Evolutionary conservation across 805 yeast species (phyloP), one percentile per base, ranked within the genome.

Genomic region (Lipomyces starkeyi): DNA sequence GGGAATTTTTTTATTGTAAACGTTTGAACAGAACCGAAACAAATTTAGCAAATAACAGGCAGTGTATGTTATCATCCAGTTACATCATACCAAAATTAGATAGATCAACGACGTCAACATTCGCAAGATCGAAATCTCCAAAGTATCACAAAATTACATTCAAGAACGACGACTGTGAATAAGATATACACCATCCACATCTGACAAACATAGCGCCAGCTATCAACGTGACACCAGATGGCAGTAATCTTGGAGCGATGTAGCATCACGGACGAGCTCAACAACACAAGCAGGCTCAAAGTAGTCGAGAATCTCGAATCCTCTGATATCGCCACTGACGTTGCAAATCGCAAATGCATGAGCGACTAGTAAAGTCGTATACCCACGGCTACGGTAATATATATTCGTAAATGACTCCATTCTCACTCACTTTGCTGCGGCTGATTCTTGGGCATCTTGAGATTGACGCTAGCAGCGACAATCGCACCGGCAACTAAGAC

Each of bases 401-500:
- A 25, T 5, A 59, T 55, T 2, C 63, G 32, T 14, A 35, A 29
- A 17, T 29, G 32, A 29, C 20, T 14, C 63, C 62, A 29, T 59
- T 63, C 27, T 43, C 49, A 14, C 17, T 17, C 40, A 14, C 49
- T 56, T 2, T 20, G 47, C 47, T 14, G 59, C 5, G 20, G 49
- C n/a, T 17, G 8, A 43, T 43, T 8, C 49, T 43, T 43, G 20
- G 49, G 20, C 5, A 65, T 60, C 22, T 34, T 37, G 32, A 49
- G 14, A 40, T 61, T 65, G 17, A 47, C 59, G 8, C 34, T 54
- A 22, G 59, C 29, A n/a, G 54, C 61, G 14, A 64, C 65, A 29
- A 25, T 49, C 22, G 65, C 59, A n/a, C 66, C 71, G 17, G 66
- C 66, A 43, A 68, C 22, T 1, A 68, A n/a, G 20, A 58, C 29